Conservation (phyloP, 2,329 filamentous ascomycete genomes). For the Pestalotiopsis sp. region DNA sequence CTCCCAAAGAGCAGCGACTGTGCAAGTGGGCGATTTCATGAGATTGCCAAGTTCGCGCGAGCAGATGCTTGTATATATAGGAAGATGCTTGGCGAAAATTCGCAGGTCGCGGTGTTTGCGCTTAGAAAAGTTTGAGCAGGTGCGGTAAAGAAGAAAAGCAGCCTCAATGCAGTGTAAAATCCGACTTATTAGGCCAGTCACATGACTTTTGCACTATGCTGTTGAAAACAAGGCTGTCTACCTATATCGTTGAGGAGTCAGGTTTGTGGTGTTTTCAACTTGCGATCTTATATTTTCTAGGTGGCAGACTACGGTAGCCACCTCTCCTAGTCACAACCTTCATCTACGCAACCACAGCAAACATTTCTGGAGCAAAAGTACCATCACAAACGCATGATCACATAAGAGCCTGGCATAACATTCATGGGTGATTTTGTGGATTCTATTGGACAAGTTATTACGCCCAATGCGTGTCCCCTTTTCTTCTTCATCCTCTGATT, state of each 20-base stretch:
- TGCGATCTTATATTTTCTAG: not conserved
- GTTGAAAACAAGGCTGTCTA: not conserved
- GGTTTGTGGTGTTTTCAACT: not conserved
- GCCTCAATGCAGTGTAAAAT: not conserved
- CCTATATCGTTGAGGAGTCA: not conserved
- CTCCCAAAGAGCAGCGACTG: not conserved
- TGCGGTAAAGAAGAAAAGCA: not conserved
- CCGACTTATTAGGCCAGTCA: not conserved
- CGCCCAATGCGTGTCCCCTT: constrained; percentile 34
- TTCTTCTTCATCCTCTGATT: constrained; percentile 35
- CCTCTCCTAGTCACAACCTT: not conserved
- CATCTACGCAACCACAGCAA: not conserved
- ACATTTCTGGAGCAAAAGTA: not conserved
- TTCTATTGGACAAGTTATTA: constrained; percentile 39
- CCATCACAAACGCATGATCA: not conserved
- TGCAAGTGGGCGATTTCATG: not conserved
- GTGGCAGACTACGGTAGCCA: not conserved
- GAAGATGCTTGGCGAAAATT: not conserved
- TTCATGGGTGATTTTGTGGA: constrained; percentile 21
- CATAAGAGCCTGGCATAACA: not conserved
- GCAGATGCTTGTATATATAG: not conserved
- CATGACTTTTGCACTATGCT: not conserved
- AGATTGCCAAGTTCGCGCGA: not conserved
- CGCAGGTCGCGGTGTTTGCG: not conserved
- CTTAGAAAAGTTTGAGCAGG: not conserved